phyloP scores from a whole-genome alignment of 129 eudicot species.

The Sambucus nigra region DNA sequence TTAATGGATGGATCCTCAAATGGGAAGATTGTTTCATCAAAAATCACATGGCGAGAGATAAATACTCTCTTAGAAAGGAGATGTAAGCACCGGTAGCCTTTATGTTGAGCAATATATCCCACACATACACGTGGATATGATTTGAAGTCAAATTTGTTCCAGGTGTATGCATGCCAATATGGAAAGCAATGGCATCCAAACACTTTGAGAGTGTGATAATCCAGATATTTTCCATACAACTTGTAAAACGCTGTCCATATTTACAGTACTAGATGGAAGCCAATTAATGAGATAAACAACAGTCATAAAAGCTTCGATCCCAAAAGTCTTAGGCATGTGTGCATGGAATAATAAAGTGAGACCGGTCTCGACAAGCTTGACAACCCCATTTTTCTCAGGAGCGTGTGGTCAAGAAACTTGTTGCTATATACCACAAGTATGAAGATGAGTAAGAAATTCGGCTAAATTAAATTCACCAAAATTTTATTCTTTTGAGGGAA shows the following conservation, averaged over 20 bases:
- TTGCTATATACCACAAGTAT: background rate
- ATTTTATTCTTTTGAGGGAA: background rate
- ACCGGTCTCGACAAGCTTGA: slow-evolving; percentile 1
- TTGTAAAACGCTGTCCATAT: background rate
- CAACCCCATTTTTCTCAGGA: slow-evolving; percentile 4
- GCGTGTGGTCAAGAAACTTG: slow-evolving; percentile 3
- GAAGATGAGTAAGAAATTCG: background rate
- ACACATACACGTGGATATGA: too few species aligned
- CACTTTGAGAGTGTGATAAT: background rate
- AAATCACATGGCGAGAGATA: too few species aligned
- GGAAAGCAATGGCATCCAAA: background rate
- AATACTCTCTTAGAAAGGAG: too few species aligned
- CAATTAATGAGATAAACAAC: background rate
- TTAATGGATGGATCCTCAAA: too few species aligned
- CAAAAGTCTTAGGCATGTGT: background rate
- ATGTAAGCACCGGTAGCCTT: too few species aligned
- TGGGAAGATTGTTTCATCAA: too few species aligned
- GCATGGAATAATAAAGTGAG: slow-evolving; percentile 1
- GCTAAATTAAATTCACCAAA: background rate
- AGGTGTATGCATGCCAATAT: background rate
- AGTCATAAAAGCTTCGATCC: background rate
- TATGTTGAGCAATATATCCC: too few species aligned
- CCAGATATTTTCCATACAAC: background rate
- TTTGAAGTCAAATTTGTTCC: background rate
- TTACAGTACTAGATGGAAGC: background rate